A percentile compares a stretch with the other conserved stretches of the same genome.
phyloP scores from a whole-genome alignment of 257 asterid genomes.

The Paraleonurus japonicus region DNA sequence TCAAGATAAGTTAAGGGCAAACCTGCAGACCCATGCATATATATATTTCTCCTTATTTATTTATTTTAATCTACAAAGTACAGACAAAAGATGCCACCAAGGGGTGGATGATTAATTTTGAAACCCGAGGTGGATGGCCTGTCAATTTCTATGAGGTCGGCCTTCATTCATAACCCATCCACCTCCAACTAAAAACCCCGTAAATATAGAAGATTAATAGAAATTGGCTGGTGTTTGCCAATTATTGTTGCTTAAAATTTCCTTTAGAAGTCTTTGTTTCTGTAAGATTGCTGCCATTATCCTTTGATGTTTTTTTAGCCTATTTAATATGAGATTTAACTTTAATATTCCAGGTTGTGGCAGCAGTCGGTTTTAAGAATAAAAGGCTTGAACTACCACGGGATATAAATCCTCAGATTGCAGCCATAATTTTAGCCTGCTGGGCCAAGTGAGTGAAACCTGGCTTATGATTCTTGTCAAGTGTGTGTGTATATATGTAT shows the following conservation, averaged over 20 bases:
- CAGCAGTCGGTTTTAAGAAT: slow-evolving; percentile 82
- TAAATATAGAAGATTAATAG: neutral
- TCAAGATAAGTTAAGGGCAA: neutral
- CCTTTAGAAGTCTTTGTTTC: neutral
- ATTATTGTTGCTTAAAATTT: neutral
- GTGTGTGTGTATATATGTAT: neutral
- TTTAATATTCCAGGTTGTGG: slow-evolving; percentile 63
- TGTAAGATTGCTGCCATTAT: neutral
- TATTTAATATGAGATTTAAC: slow-evolving; percentile 9
- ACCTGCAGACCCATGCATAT: neutral
- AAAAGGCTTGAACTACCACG: slow-evolving; percentile 79
- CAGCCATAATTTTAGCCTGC: slow-evolving; percentile 70
- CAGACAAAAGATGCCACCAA: neutral
- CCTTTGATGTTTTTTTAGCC: slow-evolving; percentile 9
- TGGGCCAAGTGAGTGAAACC: slow-evolving; percentile 73
- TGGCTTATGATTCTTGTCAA: slow-evolving; percentile 14
- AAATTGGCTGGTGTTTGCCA: slow-evolving; percentile 15
- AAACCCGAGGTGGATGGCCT: neutral
- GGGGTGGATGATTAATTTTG: neutral
- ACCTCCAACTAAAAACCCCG: neutral
- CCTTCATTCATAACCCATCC: neutral
- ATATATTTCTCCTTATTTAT: neutral
- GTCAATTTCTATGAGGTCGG: neutral
- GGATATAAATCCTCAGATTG: slow-evolving; percentile 70
- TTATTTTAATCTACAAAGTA: neutral